Conservation (phyloP, 2,329 filamentous ascomycete species). For the Paecilomyces fulvus region DNA sequence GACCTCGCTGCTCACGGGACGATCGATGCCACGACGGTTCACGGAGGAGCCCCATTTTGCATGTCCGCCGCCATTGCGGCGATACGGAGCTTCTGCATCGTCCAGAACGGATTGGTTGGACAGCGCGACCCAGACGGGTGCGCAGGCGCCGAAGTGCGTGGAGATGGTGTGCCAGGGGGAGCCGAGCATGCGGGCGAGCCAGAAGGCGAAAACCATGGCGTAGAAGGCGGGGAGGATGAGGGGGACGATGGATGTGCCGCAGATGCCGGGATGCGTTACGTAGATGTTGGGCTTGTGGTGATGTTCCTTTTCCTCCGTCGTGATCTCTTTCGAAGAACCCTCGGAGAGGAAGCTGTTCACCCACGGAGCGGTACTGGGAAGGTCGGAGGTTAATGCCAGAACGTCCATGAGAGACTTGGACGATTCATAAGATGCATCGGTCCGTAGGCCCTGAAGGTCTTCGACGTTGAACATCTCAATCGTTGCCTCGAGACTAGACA, state of each 20-base stretch:
- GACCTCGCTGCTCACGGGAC: constrained; percentile 70
- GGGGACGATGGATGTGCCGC: constrained; percentile 71
- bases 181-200: constrained; percentile 66
- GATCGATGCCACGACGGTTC: constrained; percentile 48
- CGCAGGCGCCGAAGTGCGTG: constrained; percentile 67
- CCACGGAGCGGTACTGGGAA: constrained; percentile 55
- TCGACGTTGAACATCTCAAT: constrained; percentile 48
- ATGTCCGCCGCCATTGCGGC: constrained; percentile 49
- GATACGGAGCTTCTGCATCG: constrained; percentile 34
- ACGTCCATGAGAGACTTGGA: constrained; percentile 83
- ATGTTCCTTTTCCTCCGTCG: constrained; percentile 10
- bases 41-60: constrained; percentile 81
- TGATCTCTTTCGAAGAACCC: not conserved
- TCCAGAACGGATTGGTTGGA: constrained; percentile 44
- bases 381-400: constrained; percentile 61
- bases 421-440: constrained; percentile 65
- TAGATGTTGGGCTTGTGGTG: constrained; percentile 57
- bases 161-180: constrained; percentile 79
- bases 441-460: constrained; percentile 68
- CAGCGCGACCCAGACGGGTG: constrained; percentile 71
- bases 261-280: constrained; percentile 77
- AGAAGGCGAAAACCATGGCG: constrained; percentile 60
- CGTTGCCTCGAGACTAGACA: constrained; percentile 69
- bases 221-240: constrained; percentile 61
- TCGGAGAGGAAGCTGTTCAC: constrained; percentile 49